phyloP scores from a whole-genome alignment of 306 rosid genomes.

The Benincasa hispida region DNA sequence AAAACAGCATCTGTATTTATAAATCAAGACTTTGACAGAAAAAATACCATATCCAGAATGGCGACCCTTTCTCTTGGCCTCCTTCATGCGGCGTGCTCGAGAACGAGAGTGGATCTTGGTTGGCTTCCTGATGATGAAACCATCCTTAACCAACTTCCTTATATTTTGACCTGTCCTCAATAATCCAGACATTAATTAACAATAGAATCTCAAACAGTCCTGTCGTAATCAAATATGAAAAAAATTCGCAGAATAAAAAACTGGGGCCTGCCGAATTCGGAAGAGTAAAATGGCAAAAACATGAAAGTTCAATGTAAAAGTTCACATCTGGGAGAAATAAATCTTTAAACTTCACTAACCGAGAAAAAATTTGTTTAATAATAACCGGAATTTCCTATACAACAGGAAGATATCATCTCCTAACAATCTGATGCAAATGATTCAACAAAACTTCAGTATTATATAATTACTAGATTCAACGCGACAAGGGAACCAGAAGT shows the following conservation, averaged over 20 bases:
- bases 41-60: slow-evolving; percentile 86
- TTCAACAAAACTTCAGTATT: neutral
- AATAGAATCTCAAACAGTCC: neutral
- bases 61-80: slow-evolving; percentile 92
- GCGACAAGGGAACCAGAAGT: neutral
- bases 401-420: neutral
- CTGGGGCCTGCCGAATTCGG: neutral
- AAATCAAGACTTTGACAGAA: neutral
- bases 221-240: neutral
- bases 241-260: neutral
- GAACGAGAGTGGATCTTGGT: slow-evolving; percentile 96
- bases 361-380: neutral
- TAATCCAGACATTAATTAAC: neutral
- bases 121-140: slow-evolving; percentile 94
- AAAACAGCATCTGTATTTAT: neutral
- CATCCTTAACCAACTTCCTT: slow-evolving; percentile 93
- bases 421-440: neutral
- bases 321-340: neutral
- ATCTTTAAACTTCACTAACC: neutral
- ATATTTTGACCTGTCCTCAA: slow-evolving; percentile 72
- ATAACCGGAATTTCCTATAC: neutral
- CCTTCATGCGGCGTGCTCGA: slow-evolving; percentile 92
- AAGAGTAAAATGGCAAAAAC: neutral
- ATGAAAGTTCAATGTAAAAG: neutral
- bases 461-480: neutral